A percentile compares a stretch with the other conserved stretches of the same genome.
phyloP scores from a whole-genome alignment of 2,329 filamentous ascomycete genomes.

The Pseudocercospora fuligena region DNA sequence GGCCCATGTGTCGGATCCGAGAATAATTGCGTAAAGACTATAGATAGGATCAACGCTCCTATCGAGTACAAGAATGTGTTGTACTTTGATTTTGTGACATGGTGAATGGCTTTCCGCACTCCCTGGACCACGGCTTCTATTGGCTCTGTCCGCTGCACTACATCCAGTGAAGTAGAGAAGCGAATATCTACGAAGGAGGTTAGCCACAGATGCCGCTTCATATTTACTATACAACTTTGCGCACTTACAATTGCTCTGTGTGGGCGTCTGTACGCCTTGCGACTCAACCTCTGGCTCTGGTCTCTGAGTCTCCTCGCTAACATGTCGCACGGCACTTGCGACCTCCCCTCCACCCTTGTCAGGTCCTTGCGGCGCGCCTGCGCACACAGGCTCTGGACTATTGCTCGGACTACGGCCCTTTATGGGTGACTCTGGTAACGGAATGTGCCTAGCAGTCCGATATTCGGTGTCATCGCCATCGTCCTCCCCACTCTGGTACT shows the following conservation, averaged over 20 bases:
- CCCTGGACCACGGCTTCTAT: slow-evolving; percentile 74
- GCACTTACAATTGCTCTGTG: slow-evolving; percentile 44
- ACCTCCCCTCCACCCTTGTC: slow-evolving; percentile 30
- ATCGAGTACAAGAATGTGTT: slow-evolving; percentile 68
- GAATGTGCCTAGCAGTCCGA: slow-evolving; percentile 49
- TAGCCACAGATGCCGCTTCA: slow-evolving; percentile 8
- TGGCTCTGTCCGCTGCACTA: slow-evolving; percentile 83
- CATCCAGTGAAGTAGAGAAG: slow-evolving; percentile 84
- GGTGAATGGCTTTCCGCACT: slow-evolving; percentile 63
- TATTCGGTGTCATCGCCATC: slow-evolving; percentile 50
- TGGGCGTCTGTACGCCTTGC: slow-evolving; percentile 32
- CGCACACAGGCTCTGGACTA: slow-evolving; percentile 36
- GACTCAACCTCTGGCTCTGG: slow-evolving; percentile 30
- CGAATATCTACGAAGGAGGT: slow-evolving; percentile 69
- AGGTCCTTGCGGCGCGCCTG: slow-evolving; percentile 20
- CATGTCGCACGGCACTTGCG: slow-evolving; percentile 26
- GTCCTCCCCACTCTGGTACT: slow-evolving; percentile 59
- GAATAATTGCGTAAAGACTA: slow-evolving; percentile 68
- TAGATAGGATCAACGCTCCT: slow-evolving; percentile 67
- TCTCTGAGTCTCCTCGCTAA: slow-evolving; percentile 26
- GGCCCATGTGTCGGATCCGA: slow-evolving; percentile 69
- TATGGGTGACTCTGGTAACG: slow-evolving; percentile 61
- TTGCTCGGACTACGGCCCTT: slow-evolving; percentile 43
- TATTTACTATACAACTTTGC: background rate
- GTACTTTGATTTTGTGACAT: slow-evolving; percentile 70